phyloP scores from a whole-genome alignment of 257 asterid species.

The Ocimum tenuiflorum region DNA sequence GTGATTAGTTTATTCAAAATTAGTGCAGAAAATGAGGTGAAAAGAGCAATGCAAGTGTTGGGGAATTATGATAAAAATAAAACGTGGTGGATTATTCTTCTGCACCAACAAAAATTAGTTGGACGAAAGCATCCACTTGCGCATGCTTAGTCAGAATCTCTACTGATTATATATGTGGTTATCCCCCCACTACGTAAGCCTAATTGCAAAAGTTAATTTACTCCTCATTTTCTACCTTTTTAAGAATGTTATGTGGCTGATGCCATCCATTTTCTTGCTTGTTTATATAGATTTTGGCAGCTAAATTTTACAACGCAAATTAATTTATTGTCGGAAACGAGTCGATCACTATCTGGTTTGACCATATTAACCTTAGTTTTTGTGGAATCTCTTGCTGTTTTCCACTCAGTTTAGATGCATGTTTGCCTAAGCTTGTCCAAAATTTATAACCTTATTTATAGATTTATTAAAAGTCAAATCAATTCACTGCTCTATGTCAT shows the following conservation, averaged over 20 bases:
- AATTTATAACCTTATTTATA: too few relatives aligned
- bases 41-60: too few relatives aligned
- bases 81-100: too few relatives aligned
- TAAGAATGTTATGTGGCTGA: too few relatives aligned
- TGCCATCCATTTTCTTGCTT: too few relatives aligned
- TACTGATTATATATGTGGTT: neutral
- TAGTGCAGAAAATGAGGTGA: too few relatives aligned
- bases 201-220: too few relatives aligned
- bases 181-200: constrained; percentile 9
- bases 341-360: neutral
- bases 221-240: too few relatives aligned
- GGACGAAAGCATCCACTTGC: constrained; percentile 19
- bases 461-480: too few relatives aligned
- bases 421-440: constrained; percentile 7
- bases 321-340: neutral
- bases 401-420: constrained; percentile 8
- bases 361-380: neutral
- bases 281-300: too few relatives aligned
- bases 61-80: neutral
- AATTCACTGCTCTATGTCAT: too few relatives aligned
- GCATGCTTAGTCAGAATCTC: constrained; percentile 10
- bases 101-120: neutral
- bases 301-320: neutral
- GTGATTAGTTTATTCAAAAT: too few relatives aligned
- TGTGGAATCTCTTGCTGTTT: constrained; percentile 16